Evolutionary conservation across 768 basidiomycete genomes (phyloP).

Genomic region (Termitomyces sp.): DNA sequence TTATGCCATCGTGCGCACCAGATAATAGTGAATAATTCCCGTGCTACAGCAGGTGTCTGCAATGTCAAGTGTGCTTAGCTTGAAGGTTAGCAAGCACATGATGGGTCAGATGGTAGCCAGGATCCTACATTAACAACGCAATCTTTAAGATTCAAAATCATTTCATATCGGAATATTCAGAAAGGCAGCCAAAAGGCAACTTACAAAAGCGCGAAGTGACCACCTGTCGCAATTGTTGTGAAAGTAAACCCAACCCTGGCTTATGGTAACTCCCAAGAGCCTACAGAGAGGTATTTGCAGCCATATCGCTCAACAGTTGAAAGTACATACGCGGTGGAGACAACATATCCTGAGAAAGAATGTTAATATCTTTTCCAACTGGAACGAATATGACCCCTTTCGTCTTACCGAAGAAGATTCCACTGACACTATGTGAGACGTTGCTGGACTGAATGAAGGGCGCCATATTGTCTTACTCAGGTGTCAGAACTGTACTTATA

Average conservation of each 20-base stretch:
- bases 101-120: not conserved
- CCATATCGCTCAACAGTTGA: not conserved
- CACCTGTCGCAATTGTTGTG: conserved; percentile 14
- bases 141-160: conserved; percentile 9
- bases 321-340: conserved; percentile 9
- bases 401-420: conserved; percentile 1
- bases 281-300: not conserved
- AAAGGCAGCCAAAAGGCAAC: too few species aligned
- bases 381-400: too few species aligned
- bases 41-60: conserved; percentile 17
- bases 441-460: not conserved
- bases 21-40: conserved; percentile 15
- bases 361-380: too few species aligned
- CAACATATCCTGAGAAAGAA: conserved; percentile 7
- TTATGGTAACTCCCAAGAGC: conserved; percentile 13
- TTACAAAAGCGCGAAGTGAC: conserved; percentile 10
- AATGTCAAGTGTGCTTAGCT: conserved; percentile 7
- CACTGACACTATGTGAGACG: not conserved
- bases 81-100: not conserved
- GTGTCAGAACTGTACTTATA: not conserved
- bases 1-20: conserved; percentile 2
- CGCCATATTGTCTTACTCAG: not conserved
- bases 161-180: too few species aligned
- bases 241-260: conserved; percentile 15
- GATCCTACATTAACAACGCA: conserved; percentile 10